Base-by-base conservation (phyloP, 495 filamentous ascomycete species). In the Aspergillus nanangensis region DNA sequence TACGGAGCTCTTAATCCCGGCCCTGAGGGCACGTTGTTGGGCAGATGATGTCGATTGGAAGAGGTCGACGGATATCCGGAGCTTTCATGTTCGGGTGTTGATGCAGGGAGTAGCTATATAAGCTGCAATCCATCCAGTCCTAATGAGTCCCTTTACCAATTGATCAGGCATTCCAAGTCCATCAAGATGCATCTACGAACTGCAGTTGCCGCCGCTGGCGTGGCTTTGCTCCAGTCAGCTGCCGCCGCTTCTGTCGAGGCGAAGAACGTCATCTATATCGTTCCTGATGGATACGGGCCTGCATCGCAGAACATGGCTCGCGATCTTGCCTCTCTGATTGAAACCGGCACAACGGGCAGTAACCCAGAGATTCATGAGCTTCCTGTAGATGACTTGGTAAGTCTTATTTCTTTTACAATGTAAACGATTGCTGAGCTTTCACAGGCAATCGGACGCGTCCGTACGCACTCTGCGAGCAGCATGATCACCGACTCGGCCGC, bases 401-500 rank as follows among this genome's bases (percentile, higher is more conserved):
- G 39, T 23, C 29, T 13, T 25, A n/a, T 5, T 31, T 27, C 40
- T 42, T 11, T 3, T 27, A 13, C 25, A 13, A 10, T 11, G 21
- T 4, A 9, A 21, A 23, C 3, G 5, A 25, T 23, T 41, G 8
- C 5, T 41, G 22, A 42, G 19, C 8, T 21, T 5, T 19, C 32
- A 7, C n/a, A 44, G 41, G 41, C 41, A 10, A 44, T 44, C 27
- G 41, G 41, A 4, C 41, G 41, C 13, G 41, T 44, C 24, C 41
- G 41, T 18, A 44, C 41, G 1, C 41, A 44, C 41, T 44, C 41
- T 10, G 41, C 41, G 23, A 44, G 15, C 27, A 32, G n/a, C 27
- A 44, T 44, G 41, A 44, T 44, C 41, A 44, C 41, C 41, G 41
- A 44, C 27, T 44, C 41, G 14, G 41, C 41, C 14, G 41, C 41